These are phyloP conservation scores for Metschnikowia arizonensis DNA, from an alignment of 805 yeast species.

Conservation along the genomic window DNA sequence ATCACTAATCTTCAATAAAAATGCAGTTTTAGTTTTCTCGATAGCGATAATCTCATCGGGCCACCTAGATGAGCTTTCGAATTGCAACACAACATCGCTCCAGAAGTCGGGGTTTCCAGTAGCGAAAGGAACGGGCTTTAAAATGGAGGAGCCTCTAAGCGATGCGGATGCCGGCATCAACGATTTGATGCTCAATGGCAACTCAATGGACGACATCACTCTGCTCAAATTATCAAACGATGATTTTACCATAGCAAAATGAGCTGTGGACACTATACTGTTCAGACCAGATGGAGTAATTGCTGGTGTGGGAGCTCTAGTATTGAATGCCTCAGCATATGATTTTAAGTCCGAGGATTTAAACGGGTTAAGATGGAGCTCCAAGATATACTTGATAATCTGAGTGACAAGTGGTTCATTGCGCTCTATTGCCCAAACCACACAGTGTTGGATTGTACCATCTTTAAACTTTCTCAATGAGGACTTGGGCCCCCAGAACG, in stretches of 20 bases:
- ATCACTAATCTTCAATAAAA: conserved; percentile 62
- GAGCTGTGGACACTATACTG: conserved; percentile 32
- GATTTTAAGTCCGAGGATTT: conserved; percentile 34
- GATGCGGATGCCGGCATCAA: conserved; percentile 71
- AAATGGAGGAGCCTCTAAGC: conserved; percentile 68
- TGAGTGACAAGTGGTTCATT: conserved; percentile 60
- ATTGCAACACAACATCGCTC: conserved; percentile 77
- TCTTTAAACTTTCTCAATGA: conserved; percentile 90
- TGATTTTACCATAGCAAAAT: conserved; percentile 28
- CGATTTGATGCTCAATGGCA: conserved; percentile 70
- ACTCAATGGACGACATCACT: conserved; percentile 42
- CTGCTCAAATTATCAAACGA: conserved; percentile 52
- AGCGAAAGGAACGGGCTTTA: conserved; percentile 82
- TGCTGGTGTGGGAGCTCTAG: conserved; percentile 55
- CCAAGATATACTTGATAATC: conserved; percentile 60
- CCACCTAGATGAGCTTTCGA: conserved; percentile 91
- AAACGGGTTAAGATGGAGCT: conserved; percentile 55
- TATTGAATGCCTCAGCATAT: conserved; percentile 44
- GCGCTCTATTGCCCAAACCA: conserved; percentile 67
- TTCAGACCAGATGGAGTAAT: conserved; percentile 55
- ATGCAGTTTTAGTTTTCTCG: conserved; percentile 89
- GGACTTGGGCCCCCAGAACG: conserved; percentile 86
- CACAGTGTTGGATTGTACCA: conserved; percentile 86
- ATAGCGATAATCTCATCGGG: conserved; percentile 85
- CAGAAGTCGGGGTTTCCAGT: conserved; percentile 70